Base-by-base conservation (phyloP, 352 stramenopile genomes). In the Phytophthora fragariaefolia region DNA sequence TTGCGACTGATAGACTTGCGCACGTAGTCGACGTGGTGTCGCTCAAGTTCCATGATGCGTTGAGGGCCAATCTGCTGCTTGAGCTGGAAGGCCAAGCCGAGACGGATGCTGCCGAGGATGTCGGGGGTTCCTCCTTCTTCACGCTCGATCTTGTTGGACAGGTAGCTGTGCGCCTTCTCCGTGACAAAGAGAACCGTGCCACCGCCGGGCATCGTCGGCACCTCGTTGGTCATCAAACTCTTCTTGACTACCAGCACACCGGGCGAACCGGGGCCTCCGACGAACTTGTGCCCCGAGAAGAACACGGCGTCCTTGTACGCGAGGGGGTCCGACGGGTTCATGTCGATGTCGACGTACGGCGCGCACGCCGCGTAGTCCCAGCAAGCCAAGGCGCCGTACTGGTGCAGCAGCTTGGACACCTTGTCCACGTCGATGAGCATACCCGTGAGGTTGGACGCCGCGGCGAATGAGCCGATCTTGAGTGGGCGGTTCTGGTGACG, bases 111-210 rank as follows among this genome's bases (percentile, higher is more conserved):
- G 5, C 96, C 97, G 9, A 99, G 66, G 12, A 99, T 93, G 71
- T 99, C 93, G 0, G 97, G 96, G 7, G 96, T 99, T 6, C 97
- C 97, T 6, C 96, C 97, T 76, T 99, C 97, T 66, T 99, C 98
- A 34, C 97, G 74, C 69, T 83, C 76, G 7, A 76, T 57, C 20
- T 59, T 66, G 79, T 98, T 98, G 6, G 83, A 89, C 9, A 86
- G 53, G 59, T 91, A 92, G 38, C 86, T 66, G 27, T 89, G 82
- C 18, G 80, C 74, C 10, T 74, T 71, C 51, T 87, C 76, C 4
- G 82, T 89, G 20, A 90, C 82, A 32, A 84, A 86, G 20, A 88
- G 67, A 15, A 87, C 77, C 6, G 73, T 85, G 15, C 76, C 76
- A 3, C 80, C 80, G 52, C 89, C 64, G 12, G 79, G 78, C 10